Conservation (phyloP, 805 yeast species). For the Lachancea sp. region DNA sequence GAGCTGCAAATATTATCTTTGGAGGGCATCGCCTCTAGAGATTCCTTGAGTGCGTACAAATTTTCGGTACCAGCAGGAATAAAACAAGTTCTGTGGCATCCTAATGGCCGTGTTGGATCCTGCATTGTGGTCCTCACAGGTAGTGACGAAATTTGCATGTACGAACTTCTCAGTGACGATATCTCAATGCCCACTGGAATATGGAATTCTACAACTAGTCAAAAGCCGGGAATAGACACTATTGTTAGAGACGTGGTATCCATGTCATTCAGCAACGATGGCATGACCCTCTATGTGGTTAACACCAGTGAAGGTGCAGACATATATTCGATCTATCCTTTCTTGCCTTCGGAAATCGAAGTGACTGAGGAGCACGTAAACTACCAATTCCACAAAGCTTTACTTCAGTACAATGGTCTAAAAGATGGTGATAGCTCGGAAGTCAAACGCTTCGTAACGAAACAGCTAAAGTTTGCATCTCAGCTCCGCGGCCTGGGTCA, state of each 20-base stretch:
- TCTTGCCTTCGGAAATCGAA: conserved; percentile 43
- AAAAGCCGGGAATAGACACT: conserved; percentile 11
- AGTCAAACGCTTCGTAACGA: conserved; percentile 23
- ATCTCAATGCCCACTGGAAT: conserved; percentile 3
- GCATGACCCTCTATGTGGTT: conserved; percentile 47
- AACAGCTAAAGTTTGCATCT: conserved; percentile 35
- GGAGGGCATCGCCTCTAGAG: conserved; percentile 13
- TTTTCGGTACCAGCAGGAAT: conserved; percentile 11
- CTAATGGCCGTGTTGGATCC: conserved; percentile 19
- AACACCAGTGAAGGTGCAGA: conserved; percentile 47
- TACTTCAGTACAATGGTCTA: conserved; percentile 20
- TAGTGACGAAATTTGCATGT: conserved; percentile 22
- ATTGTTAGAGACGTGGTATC: conserved; percentile 18
- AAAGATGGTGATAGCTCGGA: conserved; percentile 12
- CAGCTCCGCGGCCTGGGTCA: conserved; percentile 27
- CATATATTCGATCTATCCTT: conserved; percentile 57
- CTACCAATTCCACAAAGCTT: conserved; percentile 6
- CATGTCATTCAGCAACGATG: conserved; percentile 34
- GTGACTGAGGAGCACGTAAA: not conserved
- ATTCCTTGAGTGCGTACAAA: not conserved
- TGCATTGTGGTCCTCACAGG: conserved; percentile 21
- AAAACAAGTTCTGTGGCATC: conserved; percentile 45
- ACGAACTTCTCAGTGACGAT: conserved; percentile 15
- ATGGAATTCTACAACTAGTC: not conserved
- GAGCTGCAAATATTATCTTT: conserved; percentile 21